phyloP scores from a whole-genome alignment of 768 basidiomycete species.

The Glaciozyma antarctica region DNA sequence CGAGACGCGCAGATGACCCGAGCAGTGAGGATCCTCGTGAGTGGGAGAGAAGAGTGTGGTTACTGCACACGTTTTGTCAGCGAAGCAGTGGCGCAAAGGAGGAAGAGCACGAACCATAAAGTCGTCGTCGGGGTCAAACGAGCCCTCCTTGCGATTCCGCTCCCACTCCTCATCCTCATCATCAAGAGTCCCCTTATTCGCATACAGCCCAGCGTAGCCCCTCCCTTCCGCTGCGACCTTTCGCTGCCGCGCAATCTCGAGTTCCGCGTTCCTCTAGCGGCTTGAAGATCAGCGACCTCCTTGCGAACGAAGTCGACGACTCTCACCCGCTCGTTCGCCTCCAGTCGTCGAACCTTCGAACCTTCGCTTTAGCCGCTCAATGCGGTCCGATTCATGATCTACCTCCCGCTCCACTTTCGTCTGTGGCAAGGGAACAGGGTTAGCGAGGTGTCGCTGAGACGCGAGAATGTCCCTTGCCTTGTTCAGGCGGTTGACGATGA shows the following conservation, averaged over 20 bases:
- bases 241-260: constrained; percentile 60
- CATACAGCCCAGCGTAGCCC: constrained; percentile 57
- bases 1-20: too few relatives aligned
- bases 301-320: constrained; percentile 1
- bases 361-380: constrained; percentile 55
- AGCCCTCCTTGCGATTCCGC: constrained; percentile 17
- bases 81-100: too few relatives aligned
- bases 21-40: too few relatives aligned
- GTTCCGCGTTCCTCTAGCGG: constrained; percentile 64
- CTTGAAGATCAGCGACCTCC: background rate
- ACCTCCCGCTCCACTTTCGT: constrained; percentile 50
- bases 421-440: background rate
- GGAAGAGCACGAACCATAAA: constrained; percentile 14
- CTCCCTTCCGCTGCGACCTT: constrained; percentile 78
- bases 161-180: constrained; percentile 27
- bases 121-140: constrained; percentile 28
- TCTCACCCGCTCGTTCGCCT: constrained; percentile 62
- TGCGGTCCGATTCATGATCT: constrained; percentile 79
- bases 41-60: too few relatives aligned
- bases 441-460: background rate
- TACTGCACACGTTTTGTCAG: too few relatives aligned
- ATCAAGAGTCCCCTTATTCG: constrained; percentile 2
- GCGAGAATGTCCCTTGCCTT: constrained; percentile 42
- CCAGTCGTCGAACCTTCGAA: constrained; percentile 49
- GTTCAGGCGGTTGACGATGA: constrained; percentile 81